Base-by-base conservation (phyloP, 768 basidiomycete genomes). In the Termitomyces sp. region DNA sequence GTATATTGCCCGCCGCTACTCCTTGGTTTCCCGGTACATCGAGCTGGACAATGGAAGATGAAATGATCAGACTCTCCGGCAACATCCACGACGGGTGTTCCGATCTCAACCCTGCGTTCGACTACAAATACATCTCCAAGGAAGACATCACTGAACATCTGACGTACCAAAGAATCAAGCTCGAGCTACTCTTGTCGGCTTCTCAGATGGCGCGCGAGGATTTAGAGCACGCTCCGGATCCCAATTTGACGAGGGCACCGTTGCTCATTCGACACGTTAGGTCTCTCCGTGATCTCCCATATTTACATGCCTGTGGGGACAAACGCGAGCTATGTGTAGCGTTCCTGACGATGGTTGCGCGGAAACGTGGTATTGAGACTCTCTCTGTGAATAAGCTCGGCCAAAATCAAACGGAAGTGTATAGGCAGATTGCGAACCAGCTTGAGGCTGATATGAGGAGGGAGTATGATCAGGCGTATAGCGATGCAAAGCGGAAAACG, bases 371-470 rank as follows among this genome's bases (percentile, higher is more conserved):
- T 16, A 49, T 50, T n/a, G 32, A 16, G 18, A 52, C 48, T 20
- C 26, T 57, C n/a, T 57, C 56, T 8, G 32, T 39, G 5, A 8
- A 57, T 20, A 36, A 24, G 50, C 13, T 57, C n/a, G 42, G 34
- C 12, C 18, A 7, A 10, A 9, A 20, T 8, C 56, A 57, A 16
- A 46, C 24, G 14, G 34, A 39, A 8, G 45, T 58, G 34, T 58
- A 53, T 5, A 42, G 34, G 22, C 33, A 58, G 26, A 16, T 58
- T 36, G 57, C 57, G n/a, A 20, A 40, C 10, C 48, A 58, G 36
- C 44, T 58, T 9, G 57, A 58, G 22, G 26, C 22, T 10, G 43
- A 52, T 14, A 58, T 58, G 57, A 44, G 27, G 43, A 36, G 13
- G 9, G 50, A 44, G 8, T 58, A 53, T 53, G 37, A 52, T 4